phyloP scores from a whole-genome alignment of 306 rosid genomes.

The Luffa aegyptiaca region DNA sequence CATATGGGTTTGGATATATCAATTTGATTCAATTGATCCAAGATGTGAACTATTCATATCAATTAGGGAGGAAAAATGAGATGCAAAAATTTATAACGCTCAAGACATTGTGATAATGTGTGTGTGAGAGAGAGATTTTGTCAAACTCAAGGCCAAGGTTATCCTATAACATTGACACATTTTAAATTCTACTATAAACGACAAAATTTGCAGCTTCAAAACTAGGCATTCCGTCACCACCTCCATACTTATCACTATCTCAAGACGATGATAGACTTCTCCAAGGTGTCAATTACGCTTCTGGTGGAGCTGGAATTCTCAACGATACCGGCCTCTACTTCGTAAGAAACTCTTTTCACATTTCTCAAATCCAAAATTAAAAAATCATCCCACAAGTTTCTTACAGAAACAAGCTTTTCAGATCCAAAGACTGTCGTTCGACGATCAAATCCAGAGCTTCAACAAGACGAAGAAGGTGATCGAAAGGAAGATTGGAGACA shows the following conservation, averaged over 20 bases:
- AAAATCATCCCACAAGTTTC: no score
- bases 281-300: conserved; percentile 71
- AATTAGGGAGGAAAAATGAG: no score
- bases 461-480: conserved; percentile 38
- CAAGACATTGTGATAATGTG: no score
- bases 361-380: no score
- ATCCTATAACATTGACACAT: no score
- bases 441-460: conserved; percentile 61
- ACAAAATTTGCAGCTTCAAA: conserved; percentile 44
- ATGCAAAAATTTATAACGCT: no score
- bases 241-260: conserved; percentile 58
- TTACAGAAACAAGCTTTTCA: conserved; percentile 1
- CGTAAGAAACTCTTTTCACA: conserved; percentile 22
- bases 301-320: conserved; percentile 91
- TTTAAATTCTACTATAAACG: no score
- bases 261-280: conserved; percentile 45
- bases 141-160: no score
- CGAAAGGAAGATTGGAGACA: conserved; percentile 37
- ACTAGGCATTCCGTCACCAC: conserved; percentile 64
- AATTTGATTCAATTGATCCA: no score
- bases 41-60: no score
- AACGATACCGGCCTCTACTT: conserved; percentile 79
- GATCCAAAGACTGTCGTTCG: conserved; percentile 69
- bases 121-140: no score
- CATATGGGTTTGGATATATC: no score